These are phyloP conservation scores for Madurella fahalii DNA, from an alignment of 2,329 filamentous ascomycete genomes.

Conservation along the genomic window DNA sequence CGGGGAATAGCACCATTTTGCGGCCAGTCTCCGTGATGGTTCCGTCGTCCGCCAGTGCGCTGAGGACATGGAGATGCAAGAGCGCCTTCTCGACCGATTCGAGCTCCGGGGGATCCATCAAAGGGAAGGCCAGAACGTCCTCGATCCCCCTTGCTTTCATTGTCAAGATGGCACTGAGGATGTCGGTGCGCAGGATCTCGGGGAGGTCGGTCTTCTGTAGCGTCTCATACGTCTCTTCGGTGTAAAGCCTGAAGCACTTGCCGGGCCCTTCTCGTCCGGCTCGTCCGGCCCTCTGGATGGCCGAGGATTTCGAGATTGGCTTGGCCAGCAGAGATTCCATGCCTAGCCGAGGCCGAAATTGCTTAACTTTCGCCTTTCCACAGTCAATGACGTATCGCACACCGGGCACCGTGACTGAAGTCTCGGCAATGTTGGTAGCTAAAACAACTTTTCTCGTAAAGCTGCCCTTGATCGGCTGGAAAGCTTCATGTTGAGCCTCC, in stretches of 20 bases:
- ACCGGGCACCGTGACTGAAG: slow-evolving; percentile 90
- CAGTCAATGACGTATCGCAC: slow-evolving; percentile 89
- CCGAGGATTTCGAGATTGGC: slow-evolving; percentile 87
- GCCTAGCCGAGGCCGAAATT: slow-evolving; percentile 77
- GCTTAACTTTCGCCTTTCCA: slow-evolving; percentile 91
- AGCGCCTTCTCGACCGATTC: slow-evolving; percentile 79
- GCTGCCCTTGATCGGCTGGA: slow-evolving; percentile 66
- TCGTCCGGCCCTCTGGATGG: slow-evolving; percentile 85
- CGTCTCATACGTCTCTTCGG: slow-evolving; percentile 66
- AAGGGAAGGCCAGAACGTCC: slow-evolving; percentile 76
- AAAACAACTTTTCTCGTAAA: slow-evolving; percentile 84
- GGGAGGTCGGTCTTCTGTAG: slow-evolving; percentile 73
- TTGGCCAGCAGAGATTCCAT: slow-evolving; percentile 89
- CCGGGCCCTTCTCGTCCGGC: slow-evolving; percentile 89
- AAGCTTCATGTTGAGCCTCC: slow-evolving; percentile 79
- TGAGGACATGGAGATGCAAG: slow-evolving; percentile 72
- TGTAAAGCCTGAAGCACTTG: slow-evolving; percentile 87
- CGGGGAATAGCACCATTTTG: slow-evolving; percentile 76
- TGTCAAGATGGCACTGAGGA: slow-evolving; percentile 78
- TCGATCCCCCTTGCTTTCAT: slow-evolving; percentile 90
- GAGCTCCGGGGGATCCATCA: slow-evolving; percentile 75
- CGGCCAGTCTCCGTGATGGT: slow-evolving; percentile 68
- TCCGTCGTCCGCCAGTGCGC: slow-evolving; percentile 68
- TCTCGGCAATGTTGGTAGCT: slow-evolving; percentile 97
- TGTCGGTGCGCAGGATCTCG: slow-evolving; percentile 86